phyloP scores from a whole-genome alignment of 2,329 filamentous ascomycete species.

The Fusarium tuaranense region DNA sequence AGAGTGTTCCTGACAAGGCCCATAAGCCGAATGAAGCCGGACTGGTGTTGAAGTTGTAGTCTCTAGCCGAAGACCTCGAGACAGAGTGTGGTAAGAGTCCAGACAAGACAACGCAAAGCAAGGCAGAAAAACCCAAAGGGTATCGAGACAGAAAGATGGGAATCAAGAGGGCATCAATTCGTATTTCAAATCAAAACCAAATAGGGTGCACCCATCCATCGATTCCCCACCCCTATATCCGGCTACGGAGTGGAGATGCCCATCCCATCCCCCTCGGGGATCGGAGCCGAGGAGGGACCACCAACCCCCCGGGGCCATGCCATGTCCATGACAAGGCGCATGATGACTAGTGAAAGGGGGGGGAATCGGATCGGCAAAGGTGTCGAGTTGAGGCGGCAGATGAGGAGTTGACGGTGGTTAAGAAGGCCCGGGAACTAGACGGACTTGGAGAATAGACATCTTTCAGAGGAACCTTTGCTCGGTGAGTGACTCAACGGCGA shows the following conservation, averaged over 20 bases:
- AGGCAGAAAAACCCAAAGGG: not conserved
- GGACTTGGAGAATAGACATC: not conserved
- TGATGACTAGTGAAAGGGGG: not conserved
- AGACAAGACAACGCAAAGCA: not conserved
- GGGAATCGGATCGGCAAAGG: not conserved
- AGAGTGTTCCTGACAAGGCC: not conserved
- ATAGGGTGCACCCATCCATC: not conserved
- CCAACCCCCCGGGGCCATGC: too few relatives aligned
- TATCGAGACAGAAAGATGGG: not conserved
- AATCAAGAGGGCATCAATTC: not conserved
- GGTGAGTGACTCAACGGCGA: not conserved
- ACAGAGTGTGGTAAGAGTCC: not conserved
- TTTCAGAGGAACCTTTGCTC: not conserved
- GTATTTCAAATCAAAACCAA: not conserved
- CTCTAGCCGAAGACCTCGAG: not conserved
- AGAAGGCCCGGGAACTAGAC: slow-evolving; percentile 1
- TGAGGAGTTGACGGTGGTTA: not conserved
- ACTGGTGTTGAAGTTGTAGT: not conserved
- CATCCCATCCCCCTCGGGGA: not conserved
- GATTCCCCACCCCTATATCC: not conserved
- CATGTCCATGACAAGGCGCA: slow-evolving; percentile 1
- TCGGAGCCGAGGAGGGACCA: not conserved
- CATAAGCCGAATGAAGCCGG: not conserved
- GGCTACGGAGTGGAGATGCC: not conserved
- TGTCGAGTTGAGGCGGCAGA: not conserved